phyloP scores from a whole-genome alignment of 345 rosid genomes.

The Melastoma malabathricum region DNA sequence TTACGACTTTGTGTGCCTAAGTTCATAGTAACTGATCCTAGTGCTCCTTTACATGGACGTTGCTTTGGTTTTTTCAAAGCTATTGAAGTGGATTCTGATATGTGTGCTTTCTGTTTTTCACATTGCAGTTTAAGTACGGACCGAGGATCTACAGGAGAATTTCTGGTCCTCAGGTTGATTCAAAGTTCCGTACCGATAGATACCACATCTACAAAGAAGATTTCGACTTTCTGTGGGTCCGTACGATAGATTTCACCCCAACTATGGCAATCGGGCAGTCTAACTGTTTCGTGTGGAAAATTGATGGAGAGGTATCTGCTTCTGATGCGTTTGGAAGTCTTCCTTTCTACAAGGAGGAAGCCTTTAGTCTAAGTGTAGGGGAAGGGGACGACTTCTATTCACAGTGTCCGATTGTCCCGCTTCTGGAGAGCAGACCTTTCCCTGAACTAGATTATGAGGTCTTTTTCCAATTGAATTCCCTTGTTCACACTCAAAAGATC shows the following conservation, averaged over 20 bases:
- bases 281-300: constrained; percentile 50
- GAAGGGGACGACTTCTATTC: constrained; percentile 32
- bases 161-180: constrained; percentile 44
- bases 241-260: constrained; percentile 58
- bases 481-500: constrained; percentile 67
- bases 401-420: constrained; percentile 47
- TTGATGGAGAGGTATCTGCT: constrained; percentile 22
- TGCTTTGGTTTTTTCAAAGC: no score
- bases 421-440: constrained; percentile 27
- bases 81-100: no score
- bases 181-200: constrained; percentile 44
- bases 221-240: constrained; percentile 75
- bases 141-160: constrained; percentile 50
- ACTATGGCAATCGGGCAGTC: constrained; percentile 61
- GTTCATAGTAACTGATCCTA: no score
- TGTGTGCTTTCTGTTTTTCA: constrained; percentile 1
- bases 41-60: no score
- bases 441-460: constrained; percentile 48
- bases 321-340: constrained; percentile 34
- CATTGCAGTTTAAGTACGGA: constrained; percentile 52
- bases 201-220: constrained; percentile 74
- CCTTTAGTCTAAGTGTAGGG: constrained; percentile 19
- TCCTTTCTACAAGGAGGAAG: constrained; percentile 39
- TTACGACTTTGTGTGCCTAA: no score
- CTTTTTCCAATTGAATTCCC: constrained; percentile 65